Conservation (phyloP, 352 stramenopile genomes). For the Globisporangium barbulae region DNA sequence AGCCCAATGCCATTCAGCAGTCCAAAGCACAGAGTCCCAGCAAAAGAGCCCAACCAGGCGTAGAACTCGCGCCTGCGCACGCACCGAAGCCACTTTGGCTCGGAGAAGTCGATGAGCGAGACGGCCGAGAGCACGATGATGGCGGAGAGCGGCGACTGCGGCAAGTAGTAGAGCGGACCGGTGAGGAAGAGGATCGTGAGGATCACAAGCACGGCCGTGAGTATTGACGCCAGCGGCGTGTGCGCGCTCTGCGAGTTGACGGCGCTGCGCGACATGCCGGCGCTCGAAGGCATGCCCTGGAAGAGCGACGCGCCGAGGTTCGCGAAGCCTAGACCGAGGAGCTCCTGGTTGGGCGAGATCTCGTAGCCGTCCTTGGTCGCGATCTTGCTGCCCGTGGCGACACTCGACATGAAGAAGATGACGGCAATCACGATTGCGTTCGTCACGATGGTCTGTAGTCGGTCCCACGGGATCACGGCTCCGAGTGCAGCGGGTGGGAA, state of each 20-base stretch:
- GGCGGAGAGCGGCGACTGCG: conserved; percentile 77
- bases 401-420: conserved; percentile 92
- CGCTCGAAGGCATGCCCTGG: conserved; percentile 87
- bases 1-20: conserved; percentile 47
- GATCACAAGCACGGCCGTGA: conserved; percentile 87
- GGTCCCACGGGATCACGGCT: conserved; percentile 45
- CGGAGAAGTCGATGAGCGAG: conserved; percentile 83
- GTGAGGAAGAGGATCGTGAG: conserved; percentile 90
- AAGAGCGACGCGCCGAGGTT: conserved; percentile 90
- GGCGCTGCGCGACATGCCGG: conserved; percentile 86
- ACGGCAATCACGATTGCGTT: conserved; percentile 80
- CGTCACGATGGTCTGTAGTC: conserved; percentile 56
- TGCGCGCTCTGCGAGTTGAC: conserved; percentile 90
- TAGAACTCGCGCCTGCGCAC: conserved; percentile 60
- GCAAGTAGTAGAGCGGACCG: conserved; percentile 85
- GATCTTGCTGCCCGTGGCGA: conserved; percentile 87
- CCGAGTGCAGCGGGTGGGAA: conserved; percentile 45
- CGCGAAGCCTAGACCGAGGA: conserved; percentile 88
- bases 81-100: conserved; percentile 80
- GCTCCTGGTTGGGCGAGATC: conserved; percentile 85
- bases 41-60: conserved; percentile 54
- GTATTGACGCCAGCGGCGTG: conserved; percentile 86
- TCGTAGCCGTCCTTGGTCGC: conserved; percentile 79
- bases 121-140: conserved; percentile 91
- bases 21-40: conserved; percentile 41